Conservation (phyloP, 345 rosid genomes). For the Euclidium syriacum region DNA sequence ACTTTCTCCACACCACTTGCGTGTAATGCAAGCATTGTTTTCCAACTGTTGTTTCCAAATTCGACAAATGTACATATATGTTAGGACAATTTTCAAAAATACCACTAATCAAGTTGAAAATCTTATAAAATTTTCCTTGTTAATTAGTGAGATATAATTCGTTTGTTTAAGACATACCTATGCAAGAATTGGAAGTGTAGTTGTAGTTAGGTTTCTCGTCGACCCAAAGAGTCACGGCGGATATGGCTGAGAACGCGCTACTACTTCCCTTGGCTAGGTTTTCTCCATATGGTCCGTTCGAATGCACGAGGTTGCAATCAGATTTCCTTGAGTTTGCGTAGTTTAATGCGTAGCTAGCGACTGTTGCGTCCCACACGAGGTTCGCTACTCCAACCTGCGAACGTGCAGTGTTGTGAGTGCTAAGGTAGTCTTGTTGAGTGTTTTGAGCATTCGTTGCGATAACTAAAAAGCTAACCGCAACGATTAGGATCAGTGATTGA, state of each 20-base stretch:
- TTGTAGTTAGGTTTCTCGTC: constrained; percentile 43
- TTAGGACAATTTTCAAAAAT: no score
- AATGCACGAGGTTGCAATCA: constrained; percentile 46
- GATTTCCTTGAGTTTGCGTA: constrained; percentile 31
- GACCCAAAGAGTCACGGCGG: constrained; percentile 55
- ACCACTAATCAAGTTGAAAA: no score
- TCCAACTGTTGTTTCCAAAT: constrained; percentile 11
- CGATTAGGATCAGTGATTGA: not conserved
- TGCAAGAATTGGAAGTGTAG: constrained; percentile 40
- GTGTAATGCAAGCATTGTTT: constrained; percentile 59
- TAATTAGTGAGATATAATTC: not conserved
- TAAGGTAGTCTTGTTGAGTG: constrained; percentile 36
- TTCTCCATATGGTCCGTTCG: constrained; percentile 51
- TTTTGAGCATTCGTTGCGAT: constrained; percentile 26
- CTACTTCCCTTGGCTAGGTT: constrained; percentile 51
- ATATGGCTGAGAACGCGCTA: constrained; percentile 20
- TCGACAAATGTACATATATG: not conserved
- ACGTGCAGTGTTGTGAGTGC: constrained; percentile 47
- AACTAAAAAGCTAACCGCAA: constrained; percentile 7
- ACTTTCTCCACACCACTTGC: constrained; percentile 62
- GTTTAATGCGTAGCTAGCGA: constrained; percentile 37
- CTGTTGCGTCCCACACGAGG: constrained; percentile 38
- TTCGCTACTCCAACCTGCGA: constrained; percentile 33
- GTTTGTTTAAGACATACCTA: constrained; percentile 1
- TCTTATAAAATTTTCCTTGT: no score